A percentile compares a stretch with the other conserved stretches of the same genome.
These are phyloP conservation scores for Hymenoscyphus scutula DNA, from an alignment of 2,329 filamentous ascomycete species.

Conservation along the genomic window DNA sequence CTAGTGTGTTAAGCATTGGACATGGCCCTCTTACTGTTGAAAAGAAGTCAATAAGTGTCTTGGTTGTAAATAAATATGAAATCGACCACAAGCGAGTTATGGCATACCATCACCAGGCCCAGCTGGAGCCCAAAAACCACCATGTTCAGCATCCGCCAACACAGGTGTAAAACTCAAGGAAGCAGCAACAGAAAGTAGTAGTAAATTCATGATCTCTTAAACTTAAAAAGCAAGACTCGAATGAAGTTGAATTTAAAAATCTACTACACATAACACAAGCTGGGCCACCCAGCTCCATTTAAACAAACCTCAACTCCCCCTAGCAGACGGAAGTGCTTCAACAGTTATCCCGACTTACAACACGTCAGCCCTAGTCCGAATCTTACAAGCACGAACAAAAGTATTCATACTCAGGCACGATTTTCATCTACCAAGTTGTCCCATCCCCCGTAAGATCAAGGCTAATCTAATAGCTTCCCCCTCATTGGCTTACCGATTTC, in stretches of 20 bases:
- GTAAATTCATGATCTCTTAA: not conserved
- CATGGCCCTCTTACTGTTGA: constrained; percentile 12
- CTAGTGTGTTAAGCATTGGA: constrained; percentile 16
- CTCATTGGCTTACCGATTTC: not conserved
- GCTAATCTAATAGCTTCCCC: not conserved
- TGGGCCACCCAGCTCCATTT: too few relatives aligned
- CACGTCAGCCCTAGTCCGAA: too few relatives aligned
- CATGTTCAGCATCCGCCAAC: not conserved
- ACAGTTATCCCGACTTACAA: too few relatives aligned
- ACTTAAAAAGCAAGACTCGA: not conserved
- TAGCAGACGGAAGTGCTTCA: too few relatives aligned
- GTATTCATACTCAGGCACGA: too few relatives aligned
- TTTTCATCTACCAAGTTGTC: too few relatives aligned
- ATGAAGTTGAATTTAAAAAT: not conserved
- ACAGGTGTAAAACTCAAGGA: not conserved
- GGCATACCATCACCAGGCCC: constrained; percentile 4
- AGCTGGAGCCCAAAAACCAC: not conserved
- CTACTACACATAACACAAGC: too few relatives aligned
- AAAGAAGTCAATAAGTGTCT: not conserved
- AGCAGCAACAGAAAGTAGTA: not conserved
- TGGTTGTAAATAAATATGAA: not conserved
- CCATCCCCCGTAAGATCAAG: not conserved
- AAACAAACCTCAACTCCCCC: too few relatives aligned
- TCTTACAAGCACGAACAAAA: too few relatives aligned
- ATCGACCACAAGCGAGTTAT: not conserved